Evolutionary conservation across 371 early-diverging fungal genomes (phyloP).

Genomic region (Zancudomyces culisetae): DNA sequence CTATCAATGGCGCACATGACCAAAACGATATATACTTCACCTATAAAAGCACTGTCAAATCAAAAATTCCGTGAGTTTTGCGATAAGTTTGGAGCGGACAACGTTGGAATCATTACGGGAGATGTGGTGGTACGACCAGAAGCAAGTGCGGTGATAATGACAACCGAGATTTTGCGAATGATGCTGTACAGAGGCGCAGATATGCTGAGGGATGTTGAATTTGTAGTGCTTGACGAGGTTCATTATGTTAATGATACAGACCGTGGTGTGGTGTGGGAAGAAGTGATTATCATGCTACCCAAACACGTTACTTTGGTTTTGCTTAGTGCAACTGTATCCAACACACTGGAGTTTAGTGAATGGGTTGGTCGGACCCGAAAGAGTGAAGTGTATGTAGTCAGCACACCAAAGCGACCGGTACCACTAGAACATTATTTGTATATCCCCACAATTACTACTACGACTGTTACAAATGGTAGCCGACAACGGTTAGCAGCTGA

Average conservation of each 20-base stretch:
- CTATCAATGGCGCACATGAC: conserved; percentile 89
- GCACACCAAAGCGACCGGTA: conserved; percentile 89
- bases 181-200: conserved; percentile 97
- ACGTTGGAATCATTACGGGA: conserved; percentile 96
- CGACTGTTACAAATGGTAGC: background rate
- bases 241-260: conserved; percentile 98
- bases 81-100: conserved; percentile 66
- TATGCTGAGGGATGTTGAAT: conserved; percentile 93
- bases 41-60: conserved; percentile 98
- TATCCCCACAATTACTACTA: conserved; percentile 17
- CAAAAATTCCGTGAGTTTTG: conserved; percentile 98
- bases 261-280: conserved; percentile 99
- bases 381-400: conserved; percentile 93
- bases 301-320: conserved; percentile 83
- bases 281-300: conserved; percentile 98
- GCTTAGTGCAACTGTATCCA: conserved; percentile 98
- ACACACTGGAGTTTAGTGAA: conserved; percentile 95
- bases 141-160: conserved; percentile 96
- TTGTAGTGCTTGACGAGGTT: conserved; percentile 99
- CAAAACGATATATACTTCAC: conserved; percentile 96
- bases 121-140: conserved; percentile 96
- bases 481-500: conserved; percentile 4
- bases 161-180: conserved; percentile 96
- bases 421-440: conserved; percentile 94
- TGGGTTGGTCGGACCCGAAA: conserved; percentile 98